These are phyloP conservation scores for Camellia granthamiana DNA, from an alignment of 148 eudicot species.

Conservation along the genomic window DNA sequence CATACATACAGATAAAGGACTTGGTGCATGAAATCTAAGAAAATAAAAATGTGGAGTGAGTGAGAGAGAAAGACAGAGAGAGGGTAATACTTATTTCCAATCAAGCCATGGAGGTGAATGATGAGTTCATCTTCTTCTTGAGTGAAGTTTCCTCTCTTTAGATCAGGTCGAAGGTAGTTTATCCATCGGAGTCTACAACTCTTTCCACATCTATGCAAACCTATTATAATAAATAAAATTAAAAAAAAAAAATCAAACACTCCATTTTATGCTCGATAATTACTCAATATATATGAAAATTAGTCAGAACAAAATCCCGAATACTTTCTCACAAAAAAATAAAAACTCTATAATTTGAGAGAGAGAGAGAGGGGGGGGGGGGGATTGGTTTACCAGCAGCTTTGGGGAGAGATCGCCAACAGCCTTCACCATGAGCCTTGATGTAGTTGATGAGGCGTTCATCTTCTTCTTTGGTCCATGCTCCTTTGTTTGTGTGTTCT, in stretches of 20 bases:
- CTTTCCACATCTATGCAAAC: conserved; percentile 66
- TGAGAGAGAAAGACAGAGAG: background rate
- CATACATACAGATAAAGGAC: no score
- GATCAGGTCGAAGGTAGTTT: conserved; percentile 69
- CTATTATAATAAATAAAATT: conserved; percentile 8
- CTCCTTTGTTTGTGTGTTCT: conserved; percentile 84
- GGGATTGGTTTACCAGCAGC: conserved; percentile 51
- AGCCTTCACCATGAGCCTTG: conserved; percentile 74
- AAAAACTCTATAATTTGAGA: no score
- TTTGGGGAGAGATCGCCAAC: conserved; percentile 87
- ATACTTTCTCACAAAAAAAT: no score
- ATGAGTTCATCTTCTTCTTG: conserved; percentile 76
- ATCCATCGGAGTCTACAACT: conserved; percentile 82
- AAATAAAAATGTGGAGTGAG: no score
- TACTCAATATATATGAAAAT: no score
- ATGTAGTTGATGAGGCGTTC: conserved; percentile 65
- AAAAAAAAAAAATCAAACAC: no score
- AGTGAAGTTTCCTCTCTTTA: conserved; percentile 73
- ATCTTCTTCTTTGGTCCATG: conserved; percentile 88
- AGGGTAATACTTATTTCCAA: conserved; percentile 63
- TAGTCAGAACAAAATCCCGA: no score
- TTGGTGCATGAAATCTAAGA: no score
- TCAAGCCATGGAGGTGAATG: conserved; percentile 60
- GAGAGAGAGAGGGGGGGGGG: background rate
- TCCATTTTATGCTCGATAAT: no score